phyloP scores from a whole-genome alignment of 805 yeast species.

The Saccharomycopsis oosterbeekiorum region DNA sequence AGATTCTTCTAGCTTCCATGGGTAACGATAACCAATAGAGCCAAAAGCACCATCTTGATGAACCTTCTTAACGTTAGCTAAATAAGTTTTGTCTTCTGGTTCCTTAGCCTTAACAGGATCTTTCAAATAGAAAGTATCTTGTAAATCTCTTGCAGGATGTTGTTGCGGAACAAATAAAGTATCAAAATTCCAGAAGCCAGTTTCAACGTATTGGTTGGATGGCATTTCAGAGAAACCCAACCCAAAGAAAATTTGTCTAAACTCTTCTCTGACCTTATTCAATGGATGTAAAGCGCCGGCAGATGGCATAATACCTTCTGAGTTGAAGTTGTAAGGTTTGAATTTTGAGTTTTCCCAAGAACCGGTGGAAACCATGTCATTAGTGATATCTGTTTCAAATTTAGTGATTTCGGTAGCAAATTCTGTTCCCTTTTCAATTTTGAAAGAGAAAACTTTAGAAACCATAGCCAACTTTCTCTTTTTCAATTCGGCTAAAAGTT shows the following conservation, averaged over 20 bases:
- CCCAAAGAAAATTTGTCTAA: constrained; percentile 92
- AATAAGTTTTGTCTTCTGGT: constrained; percentile 74
- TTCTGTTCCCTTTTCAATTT: constrained; percentile 70
- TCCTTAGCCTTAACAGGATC: constrained; percentile 76
- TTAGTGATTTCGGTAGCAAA: constrained; percentile 73
- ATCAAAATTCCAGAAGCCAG: constrained; percentile 99
- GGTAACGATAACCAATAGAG: constrained; percentile 96
- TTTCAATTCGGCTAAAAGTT: constrained; percentile 74
- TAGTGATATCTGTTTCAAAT: constrained; percentile 86
- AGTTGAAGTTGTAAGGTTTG: constrained; percentile 92
- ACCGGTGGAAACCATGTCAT: constrained; percentile 81
- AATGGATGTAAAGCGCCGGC: constrained; percentile 96
- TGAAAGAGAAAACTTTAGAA: constrained; percentile 66
- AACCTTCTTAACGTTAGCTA: constrained; percentile 68
- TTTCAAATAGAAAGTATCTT: constrained; percentile 94
- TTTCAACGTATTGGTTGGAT: constrained; percentile 93
- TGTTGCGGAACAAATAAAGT: constrained; percentile 96
- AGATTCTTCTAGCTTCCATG: constrained; percentile 91
- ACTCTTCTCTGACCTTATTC: constrained; percentile 94
- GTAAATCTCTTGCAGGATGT: constrained; percentile 98
- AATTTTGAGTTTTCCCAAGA: constrained; percentile 76
- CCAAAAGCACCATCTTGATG: constrained; percentile 89
- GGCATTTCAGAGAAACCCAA: constrained; percentile 99
- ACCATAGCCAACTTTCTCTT: constrained; percentile 79
- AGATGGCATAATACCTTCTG: constrained; percentile 80